A percentile compares a stretch with the other conserved stretches of the same genome.
phyloP scores from a whole-genome alignment of 345 rosid species.

The Geranium rotundifolium region DNA sequence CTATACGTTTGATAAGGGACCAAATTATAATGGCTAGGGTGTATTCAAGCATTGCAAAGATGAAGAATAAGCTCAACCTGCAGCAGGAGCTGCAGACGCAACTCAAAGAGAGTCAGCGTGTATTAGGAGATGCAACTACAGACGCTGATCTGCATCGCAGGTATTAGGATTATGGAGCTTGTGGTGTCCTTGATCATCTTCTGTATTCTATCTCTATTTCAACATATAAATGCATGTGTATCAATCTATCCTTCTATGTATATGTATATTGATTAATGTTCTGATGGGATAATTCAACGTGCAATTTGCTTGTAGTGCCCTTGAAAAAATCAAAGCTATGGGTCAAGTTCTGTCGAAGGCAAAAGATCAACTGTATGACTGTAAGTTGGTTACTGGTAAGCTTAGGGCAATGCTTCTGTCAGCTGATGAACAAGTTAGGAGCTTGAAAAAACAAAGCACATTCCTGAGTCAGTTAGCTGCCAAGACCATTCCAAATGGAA shows the following conservation, averaged over 20 bases:
- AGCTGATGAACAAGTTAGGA: conserved; percentile 96
- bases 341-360: conserved; percentile 83
- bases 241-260: no score
- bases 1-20: conserved; percentile 82
- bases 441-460: conserved; percentile 97
- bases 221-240: no score
- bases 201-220: conserved; percentile 3
- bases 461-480: conserved; percentile 98
- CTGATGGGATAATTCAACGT: neutral
- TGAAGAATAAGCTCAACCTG: conserved; percentile 60
- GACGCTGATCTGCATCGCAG: conserved; percentile 80
- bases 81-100: conserved; percentile 62
- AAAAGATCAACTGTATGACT: conserved; percentile 73
- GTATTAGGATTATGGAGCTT: conserved; percentile 19
- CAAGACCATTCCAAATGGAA: conserved; percentile 88
- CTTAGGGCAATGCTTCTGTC: conserved; percentile 97
- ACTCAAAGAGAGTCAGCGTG: conserved; percentile 81
- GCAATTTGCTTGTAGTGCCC: conserved; percentile 33
- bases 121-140: conserved; percentile 54
- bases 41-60: conserved; percentile 65
- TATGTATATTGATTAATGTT: neutral
- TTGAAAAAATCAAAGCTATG: conserved; percentile 76
- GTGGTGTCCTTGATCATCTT: conserved; percentile 1
- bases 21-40: conserved; percentile 96
- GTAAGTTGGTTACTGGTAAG: conserved; percentile 89